These are phyloP conservation scores for Lepiota venenata DNA, from an alignment of 768 basidiomycete genomes.

Conservation along the genomic window DNA sequence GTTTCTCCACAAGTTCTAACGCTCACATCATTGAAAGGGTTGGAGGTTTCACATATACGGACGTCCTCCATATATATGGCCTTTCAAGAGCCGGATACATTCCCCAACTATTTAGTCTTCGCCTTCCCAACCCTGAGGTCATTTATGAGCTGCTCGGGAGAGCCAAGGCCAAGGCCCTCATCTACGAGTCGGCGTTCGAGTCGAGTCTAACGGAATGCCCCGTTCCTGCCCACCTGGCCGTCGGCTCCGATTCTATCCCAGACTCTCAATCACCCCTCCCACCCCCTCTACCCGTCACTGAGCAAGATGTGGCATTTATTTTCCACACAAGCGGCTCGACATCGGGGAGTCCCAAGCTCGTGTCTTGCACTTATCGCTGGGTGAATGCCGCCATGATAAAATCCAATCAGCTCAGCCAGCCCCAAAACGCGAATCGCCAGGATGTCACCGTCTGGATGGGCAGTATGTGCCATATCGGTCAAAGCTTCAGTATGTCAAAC, in stretches of 20 bases:
- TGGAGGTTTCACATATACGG: conserved; percentile 65
- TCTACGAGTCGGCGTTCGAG: conserved; percentile 59
- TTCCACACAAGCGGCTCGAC: conserved; percentile 85
- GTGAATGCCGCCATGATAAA: conserved; percentile 57
- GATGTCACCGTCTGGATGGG: conserved; percentile 80
- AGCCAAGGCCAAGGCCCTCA: conserved; percentile 59
- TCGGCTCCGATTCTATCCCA: conserved; percentile 35
- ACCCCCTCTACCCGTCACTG: not conserved
- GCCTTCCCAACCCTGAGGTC: conserved; percentile 67
- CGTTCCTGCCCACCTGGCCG: conserved; percentile 44
- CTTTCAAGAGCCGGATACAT: conserved; percentile 73
- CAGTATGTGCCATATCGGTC: conserved; percentile 81
- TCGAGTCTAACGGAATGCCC: conserved; percentile 40
- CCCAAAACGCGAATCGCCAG: conserved; percentile 44
- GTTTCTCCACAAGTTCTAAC: not conserved
- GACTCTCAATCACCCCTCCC: conserved; percentile 24
- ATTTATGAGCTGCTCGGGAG: conserved; percentile 64
- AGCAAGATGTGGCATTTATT: conserved; percentile 52
- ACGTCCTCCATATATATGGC: conserved; percentile 71
- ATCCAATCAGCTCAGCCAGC: conserved; percentile 47
- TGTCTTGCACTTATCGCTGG: conserved; percentile 70
- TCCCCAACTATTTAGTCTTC: conserved; percentile 74
- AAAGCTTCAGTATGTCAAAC: conserved; percentile 62
- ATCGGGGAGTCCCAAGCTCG: conserved; percentile 79
- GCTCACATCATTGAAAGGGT: conserved; percentile 43